These are phyloP conservation scores for Toxicodendron radicans DNA, from an alignment of 345 rosid genomes.

Conservation along the genomic window DNA sequence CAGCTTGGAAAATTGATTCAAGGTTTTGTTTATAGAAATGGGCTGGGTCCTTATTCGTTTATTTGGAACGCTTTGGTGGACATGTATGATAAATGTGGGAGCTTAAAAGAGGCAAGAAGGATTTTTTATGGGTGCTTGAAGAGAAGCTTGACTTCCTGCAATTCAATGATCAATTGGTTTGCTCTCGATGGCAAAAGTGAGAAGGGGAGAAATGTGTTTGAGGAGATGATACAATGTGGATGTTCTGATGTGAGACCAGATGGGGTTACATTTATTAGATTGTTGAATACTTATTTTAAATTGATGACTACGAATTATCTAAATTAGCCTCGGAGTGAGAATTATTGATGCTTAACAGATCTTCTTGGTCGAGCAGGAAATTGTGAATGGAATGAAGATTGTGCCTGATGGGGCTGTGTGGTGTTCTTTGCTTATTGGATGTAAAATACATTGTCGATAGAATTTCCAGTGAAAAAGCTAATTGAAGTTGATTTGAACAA, in stretches of 20 bases:
- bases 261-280: conserved; percentile 66
- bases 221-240: conserved; percentile 51
- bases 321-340: conserved; percentile 68
- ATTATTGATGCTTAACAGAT: conserved; percentile 78
- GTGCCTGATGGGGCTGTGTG: conserved; percentile 80
- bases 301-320: conserved; percentile 50
- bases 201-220: conserved; percentile 52
- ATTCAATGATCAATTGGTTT: conserved; percentile 78
- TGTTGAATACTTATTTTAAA: conserved; percentile 74
- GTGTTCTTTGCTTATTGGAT: conserved; percentile 82
- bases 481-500: conserved; percentile 63
- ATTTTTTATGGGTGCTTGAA: conserved; percentile 45
- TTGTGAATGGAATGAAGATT: conserved; percentile 53
- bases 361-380: conserved; percentile 71
- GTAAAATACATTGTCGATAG: conserved; percentile 60
- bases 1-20: conserved; percentile 69
- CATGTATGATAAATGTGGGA: conserved; percentile 87
- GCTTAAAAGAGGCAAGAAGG: conserved; percentile 53
- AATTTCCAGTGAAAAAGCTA: conserved; percentile 56
- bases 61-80: conserved; percentile 66
- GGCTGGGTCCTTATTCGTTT: conserved; percentile 46
- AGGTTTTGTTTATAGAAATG: conserved; percentile 50
- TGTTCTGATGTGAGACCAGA: conserved; percentile 42
- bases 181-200: conserved; percentile 76
- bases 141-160: conserved; percentile 66